Percentiles rank a stretch among this genome's conserved stretches.
phyloP scores from a whole-genome alignment of 768 basidiomycete genomes.

The Hypsizygus marmoreus region DNA sequence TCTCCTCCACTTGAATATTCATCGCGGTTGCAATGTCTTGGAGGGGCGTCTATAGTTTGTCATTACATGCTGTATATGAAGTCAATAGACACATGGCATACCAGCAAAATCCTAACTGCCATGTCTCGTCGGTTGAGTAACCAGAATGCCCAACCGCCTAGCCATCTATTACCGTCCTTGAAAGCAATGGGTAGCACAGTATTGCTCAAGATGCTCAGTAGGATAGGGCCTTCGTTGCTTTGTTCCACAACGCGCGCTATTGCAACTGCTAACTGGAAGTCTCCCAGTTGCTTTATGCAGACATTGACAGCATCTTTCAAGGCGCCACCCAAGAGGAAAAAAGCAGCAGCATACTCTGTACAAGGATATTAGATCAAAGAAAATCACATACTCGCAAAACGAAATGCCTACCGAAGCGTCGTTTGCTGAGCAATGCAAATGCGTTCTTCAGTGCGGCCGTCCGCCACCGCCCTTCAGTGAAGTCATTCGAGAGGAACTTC shows the following conservation, averaged over 20 bases:
- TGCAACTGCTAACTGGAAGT: slow-evolving; percentile 89
- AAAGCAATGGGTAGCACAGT: slow-evolving; percentile 86
- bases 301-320: slow-evolving; percentile 92
- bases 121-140: slow-evolving; percentile 83
- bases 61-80: too few relatives aligned
- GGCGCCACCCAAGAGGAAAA: slow-evolving; percentile 89
- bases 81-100: slow-evolving; percentile 52
- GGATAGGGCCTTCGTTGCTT: slow-evolving; percentile 76
- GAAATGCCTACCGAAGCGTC: slow-evolving; percentile 73
- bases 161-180: slow-evolving; percentile 85
- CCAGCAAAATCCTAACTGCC: slow-evolving; percentile 87
- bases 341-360: slow-evolving; percentile 96
- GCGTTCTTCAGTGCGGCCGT: slow-evolving; percentile 97
- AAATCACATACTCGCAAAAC: neutral
- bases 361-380: neutral
- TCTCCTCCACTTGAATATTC: slow-evolving; percentile 56
- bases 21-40: slow-evolving; percentile 67
- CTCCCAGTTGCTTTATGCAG: slow-evolving; percentile 82
- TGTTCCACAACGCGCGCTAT: slow-evolving; percentile 84
- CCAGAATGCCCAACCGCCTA: slow-evolving; percentile 98
- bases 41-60: slow-evolving; percentile 85
- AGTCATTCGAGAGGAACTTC: slow-evolving; percentile 91
- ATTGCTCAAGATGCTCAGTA: slow-evolving; percentile 68
- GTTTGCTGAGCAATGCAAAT: slow-evolving; percentile 87
- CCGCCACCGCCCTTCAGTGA: slow-evolving; percentile 79